Percentiles rank a stretch among this genome's conserved stretches.
phyloP scores from a whole-genome alignment of 2,329 filamentous ascomycete genomes.

The Trichoderma sp. region DNA sequence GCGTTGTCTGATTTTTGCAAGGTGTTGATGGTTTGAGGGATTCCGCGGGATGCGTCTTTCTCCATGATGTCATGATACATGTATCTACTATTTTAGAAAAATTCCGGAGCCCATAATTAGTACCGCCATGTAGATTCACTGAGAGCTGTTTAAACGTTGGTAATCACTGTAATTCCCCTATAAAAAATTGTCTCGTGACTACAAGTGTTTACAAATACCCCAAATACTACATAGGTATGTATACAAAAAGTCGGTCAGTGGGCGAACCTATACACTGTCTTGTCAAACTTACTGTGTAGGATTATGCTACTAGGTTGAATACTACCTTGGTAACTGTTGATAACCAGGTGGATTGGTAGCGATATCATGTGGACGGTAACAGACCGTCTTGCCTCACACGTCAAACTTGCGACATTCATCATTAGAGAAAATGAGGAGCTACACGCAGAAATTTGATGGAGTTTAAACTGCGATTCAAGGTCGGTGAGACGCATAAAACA shows the following conservation, averaged over 20 bases:
- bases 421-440: background rate
- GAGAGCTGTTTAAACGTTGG: background rate
- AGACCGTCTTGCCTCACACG: background rate
- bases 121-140: background rate
- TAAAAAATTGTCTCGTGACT: background rate
- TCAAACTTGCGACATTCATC: background rate
- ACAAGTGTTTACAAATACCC: background rate
- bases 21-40: background rate
- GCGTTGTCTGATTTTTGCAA: background rate
- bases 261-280: background rate
- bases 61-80: background rate
- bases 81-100: background rate
- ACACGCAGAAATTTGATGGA: background rate
- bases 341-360: background rate
- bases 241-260: background rate
- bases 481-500: background rate
- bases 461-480: background rate
- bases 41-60: background rate
- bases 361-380: background rate
- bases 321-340: background rate
- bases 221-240: background rate
- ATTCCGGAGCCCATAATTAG: background rate
- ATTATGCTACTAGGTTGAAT: background rate
- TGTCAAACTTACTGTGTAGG: background rate
- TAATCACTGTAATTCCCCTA: background rate